A percentile compares a stretch with the other conserved stretches of the same genome.
Evolutionary conservation across 78 protist species (phyloP).

Genomic region (Cyanophora paradoxa): DNA sequence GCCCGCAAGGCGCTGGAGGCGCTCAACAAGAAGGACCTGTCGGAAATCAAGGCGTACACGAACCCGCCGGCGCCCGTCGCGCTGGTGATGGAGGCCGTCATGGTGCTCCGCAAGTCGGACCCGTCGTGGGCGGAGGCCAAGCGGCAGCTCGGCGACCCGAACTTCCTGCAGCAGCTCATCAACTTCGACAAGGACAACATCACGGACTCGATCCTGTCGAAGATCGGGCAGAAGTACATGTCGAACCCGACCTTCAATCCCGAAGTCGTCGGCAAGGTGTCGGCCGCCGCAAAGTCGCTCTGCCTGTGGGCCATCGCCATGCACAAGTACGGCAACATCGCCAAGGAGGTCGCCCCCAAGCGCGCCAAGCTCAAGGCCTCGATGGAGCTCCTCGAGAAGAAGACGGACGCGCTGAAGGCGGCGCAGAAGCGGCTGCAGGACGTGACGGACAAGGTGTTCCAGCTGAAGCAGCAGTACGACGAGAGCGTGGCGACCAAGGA

Average conservation of each 20-base stretch:
- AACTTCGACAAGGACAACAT: conserved; percentile 49
- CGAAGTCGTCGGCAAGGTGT: conserved; percentile 24
- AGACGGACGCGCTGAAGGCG: too few species aligned
- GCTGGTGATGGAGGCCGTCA: conserved; percentile 63
- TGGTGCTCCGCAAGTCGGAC: conserved; percentile 44
- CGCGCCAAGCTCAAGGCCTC: conserved; percentile 20
- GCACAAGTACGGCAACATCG: conserved; percentile 35
- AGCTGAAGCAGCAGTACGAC: conserved; percentile 34
- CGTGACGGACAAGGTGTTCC: conserved; percentile 27
- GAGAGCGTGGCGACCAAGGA: conserved; percentile 34
- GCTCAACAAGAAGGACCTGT: conserved; percentile 48
- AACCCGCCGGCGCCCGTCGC: conserved; percentile 69
- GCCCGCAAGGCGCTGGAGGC: conserved; percentile 61
- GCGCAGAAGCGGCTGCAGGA: conserved; percentile 25
- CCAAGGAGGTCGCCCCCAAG: conserved; percentile 68
- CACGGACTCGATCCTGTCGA: conserved; percentile 42
- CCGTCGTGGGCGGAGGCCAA: conserved; percentile 68
- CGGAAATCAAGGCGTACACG: conserved; percentile 53
- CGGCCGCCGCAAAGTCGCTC: conserved; percentile 23
- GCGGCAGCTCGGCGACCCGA: conserved; percentile 44
- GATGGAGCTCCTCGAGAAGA: conserved; percentile 13
- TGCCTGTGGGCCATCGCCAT: conserved; percentile 66
- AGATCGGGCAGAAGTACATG: too few species aligned
- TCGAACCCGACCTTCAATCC: not conserved
- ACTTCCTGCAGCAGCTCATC: conserved; percentile 43